A percentile compares a stretch with the other conserved stretches of the same genome.
phyloP scores from a whole-genome alignment of 495 filamentous ascomycete genomes.

The Glonium stellatum region DNA sequence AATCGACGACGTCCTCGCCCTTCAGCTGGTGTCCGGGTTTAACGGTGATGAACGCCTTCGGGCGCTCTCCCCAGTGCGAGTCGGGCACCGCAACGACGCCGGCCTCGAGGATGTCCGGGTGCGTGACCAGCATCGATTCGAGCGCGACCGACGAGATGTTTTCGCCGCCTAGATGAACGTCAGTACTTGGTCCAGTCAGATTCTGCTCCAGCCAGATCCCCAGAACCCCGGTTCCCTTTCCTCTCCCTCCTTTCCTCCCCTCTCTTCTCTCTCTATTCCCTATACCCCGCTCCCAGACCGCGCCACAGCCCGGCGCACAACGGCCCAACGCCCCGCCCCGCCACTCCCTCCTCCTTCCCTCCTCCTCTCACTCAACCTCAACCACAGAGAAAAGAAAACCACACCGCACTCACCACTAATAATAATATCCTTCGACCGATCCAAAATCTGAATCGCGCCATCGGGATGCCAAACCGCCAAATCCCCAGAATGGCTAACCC shows the following conservation, averaged over 20 bases:
- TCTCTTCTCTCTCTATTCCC: too few species aligned
- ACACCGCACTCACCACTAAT: constrained; percentile 66
- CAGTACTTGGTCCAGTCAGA: not conserved
- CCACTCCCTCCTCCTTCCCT: too few species aligned
- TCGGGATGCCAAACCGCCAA: constrained; percentile 88
- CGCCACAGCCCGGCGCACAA: too few species aligned
- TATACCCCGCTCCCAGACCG: too few species aligned
- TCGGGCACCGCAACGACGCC: constrained; percentile 87
- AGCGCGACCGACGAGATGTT: constrained; percentile 94
- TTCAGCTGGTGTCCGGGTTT: constrained; percentile 53
- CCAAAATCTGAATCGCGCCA: constrained; percentile 83
- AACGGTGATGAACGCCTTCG: constrained; percentile 87
- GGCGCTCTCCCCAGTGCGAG: constrained; percentile 87
- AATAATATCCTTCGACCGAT: constrained; percentile 95
- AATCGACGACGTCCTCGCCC: constrained; percentile 70
- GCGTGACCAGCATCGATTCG: constrained; percentile 83
- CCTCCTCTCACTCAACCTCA: too few species aligned
- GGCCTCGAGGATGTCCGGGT: constrained; percentile 83
- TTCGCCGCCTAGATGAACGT: constrained; percentile 62
- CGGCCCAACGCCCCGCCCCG: too few species aligned
- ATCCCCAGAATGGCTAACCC: constrained; percentile 82
- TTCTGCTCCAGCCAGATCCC: not conserved
- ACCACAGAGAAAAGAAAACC: not conserved
- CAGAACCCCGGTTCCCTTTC: too few species aligned
- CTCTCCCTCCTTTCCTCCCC: not conserved